Evolutionary conservation across 345 rosid genomes (phyloP), one percentile per base, ranked within the genome.

Genomic region (Firmiana major): DNA sequence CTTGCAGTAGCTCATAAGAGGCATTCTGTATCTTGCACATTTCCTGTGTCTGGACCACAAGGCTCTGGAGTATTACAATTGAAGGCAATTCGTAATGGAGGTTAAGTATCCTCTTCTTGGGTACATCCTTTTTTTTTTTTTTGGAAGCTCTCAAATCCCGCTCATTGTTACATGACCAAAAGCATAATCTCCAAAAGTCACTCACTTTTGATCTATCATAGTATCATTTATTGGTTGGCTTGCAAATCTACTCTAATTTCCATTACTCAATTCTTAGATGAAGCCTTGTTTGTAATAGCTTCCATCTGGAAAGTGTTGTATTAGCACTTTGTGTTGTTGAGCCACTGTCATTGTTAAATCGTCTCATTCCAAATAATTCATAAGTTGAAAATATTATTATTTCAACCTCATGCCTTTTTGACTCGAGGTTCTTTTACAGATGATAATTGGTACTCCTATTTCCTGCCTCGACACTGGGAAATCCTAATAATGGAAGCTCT

Each of bases 1-100:
- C 94, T 96, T 75, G 97, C 97, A 66, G 94, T 96, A 73, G 87
- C 98, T 83, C 98, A 89, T 81, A 86, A 90, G 77, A 86, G 99
- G 81, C 94, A 82, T 40, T 90, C 99, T 6, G 94, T 87, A 8
- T 94, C 99, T 81, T 96, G 99, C 88, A 84, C 99, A 38, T 94
- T 96, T 85, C 99, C 97, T 8, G 92, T 94, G 70, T 80, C 88
- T 74, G 97, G 97, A 46, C 94, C 97, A 11, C 89, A 65, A 68
- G 94, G 97, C 75, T 74, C 78, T 63, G 99, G 98, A 71, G 84
- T 91, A 54, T 73, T 95, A 79, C 97, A 86, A 82, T 84, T 93
- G 80, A 95, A 95, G 88, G 99, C 99, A 34, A 89, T 95, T 76
- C 87, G 87, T 67, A 85, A 86, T 74, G 93, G 88, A 87, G 96